Evolutionary conservation across 805 yeast genomes (phyloP), one percentile per base, ranked within the genome.

Genomic region (Middelhovenomyces tepae): DNA sequence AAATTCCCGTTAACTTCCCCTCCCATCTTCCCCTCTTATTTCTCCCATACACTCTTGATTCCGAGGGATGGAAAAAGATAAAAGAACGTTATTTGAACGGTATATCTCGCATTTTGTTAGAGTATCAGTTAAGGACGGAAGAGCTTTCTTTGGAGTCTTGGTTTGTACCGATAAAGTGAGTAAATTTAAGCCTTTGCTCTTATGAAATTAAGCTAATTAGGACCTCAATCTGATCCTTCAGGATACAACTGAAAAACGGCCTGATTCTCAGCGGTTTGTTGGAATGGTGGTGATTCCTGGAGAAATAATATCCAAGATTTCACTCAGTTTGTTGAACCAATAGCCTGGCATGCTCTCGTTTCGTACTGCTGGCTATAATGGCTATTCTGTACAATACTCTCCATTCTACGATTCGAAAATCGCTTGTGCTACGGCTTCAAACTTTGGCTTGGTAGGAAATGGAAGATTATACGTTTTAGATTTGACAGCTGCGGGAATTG

Each of bases 391-490:
- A 10, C 79, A 78, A 48, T 91, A 89, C 61, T 85, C 95, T 0
- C 96, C 97, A 1, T 89, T 76, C 49, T 82, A 75, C 47, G 97
- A 89, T 56, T 83, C 81, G 59, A 81, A 83, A 48, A 50, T 89
- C 15, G 95, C 95, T 0, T 89, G 85, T 20, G 93, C 94, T 1
- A 68, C 94, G 0, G 78, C 95, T 1, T 85, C 96, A 17, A 91
- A 89, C 60, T 89, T 76, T 56, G 97, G 97, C 1, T 62, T 89
- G 4, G 95, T 86, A 3, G 98, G 98, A 2, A 89, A 89, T 56
- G 98, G 98, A 4, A 69, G 83, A 45, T 61, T 89, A 18, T 78
- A 64, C 45, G 64, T 89, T 1, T 60, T 89, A 16, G 75, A 74
- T 31, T 81, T 89, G 29, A 71, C 68, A 33, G 71, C 74, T 15